Evolutionary conservation across 345 rosid genomes (phyloP).

Genomic region (Viola odorata): DNA sequence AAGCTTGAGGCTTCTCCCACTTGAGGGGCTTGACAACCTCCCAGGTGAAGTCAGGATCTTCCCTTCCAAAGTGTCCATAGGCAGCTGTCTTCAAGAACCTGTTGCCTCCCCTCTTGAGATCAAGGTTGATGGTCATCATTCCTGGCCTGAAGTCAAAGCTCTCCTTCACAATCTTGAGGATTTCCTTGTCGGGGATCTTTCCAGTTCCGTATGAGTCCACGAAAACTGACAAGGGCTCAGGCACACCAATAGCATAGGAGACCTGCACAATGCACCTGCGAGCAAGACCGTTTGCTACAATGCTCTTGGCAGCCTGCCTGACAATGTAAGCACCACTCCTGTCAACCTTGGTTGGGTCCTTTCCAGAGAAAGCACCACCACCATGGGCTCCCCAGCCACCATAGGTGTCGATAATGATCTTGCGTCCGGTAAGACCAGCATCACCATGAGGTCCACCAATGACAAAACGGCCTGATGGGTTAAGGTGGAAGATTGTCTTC

Average conservation of each 20-base stretch:
- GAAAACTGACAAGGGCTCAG: constrained; percentile 34
- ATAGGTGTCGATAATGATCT: constrained; percentile 33
- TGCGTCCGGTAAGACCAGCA: constrained; percentile 36
- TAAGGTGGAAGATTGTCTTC: constrained; percentile 39
- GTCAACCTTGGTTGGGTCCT: constrained; percentile 38
- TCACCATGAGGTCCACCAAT: constrained; percentile 38
- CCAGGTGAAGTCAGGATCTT: constrained; percentile 53
- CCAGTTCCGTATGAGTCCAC: constrained; percentile 33
- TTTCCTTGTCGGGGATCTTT: constrained; percentile 33
- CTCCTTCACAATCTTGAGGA: constrained; percentile 31
- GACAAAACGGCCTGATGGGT: constrained; percentile 35
- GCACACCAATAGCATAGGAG: constrained; percentile 34
- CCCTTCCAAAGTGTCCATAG: constrained; percentile 51
- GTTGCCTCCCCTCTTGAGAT: constrained; percentile 47
- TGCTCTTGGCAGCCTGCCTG: constrained; percentile 37
- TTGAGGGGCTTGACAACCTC: constrained; percentile 47
- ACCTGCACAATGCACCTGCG: constrained; percentile 37
- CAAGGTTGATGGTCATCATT: constrained; percentile 49
- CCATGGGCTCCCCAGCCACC: constrained; percentile 40
- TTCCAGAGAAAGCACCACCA: constrained; percentile 37
- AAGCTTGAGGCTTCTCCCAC: constrained; percentile 32
- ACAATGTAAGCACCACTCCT: constrained; percentile 35
- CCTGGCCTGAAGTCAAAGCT: constrained; percentile 43
- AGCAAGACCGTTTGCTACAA: constrained; percentile 32
- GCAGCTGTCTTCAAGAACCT: constrained; percentile 53